A percentile compares a stretch with the other conserved stretches of the same genome.
Conservation (phyloP, 768 basidiomycete genomes). For the Panaeolus cyanescens region DNA sequence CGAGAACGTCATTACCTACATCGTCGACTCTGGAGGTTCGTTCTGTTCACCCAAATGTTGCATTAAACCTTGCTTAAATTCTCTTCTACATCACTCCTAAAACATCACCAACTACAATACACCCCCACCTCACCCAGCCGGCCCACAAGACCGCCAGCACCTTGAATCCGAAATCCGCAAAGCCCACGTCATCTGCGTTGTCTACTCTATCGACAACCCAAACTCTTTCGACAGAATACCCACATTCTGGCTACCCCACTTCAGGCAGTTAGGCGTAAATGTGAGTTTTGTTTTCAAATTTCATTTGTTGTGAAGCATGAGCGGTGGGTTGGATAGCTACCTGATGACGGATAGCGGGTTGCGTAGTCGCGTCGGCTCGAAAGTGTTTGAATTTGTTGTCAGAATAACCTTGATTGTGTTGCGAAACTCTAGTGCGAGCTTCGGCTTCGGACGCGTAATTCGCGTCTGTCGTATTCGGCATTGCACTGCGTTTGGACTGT, state of each 20-base stretch:
- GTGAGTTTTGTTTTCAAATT: slow-evolving; percentile 40
- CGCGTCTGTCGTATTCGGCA: background rate
- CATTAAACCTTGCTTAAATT: background rate
- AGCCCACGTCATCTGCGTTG: slow-evolving; percentile 97
- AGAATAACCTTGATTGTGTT: background rate
- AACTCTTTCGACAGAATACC: slow-evolving; percentile 97
- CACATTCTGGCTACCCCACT: slow-evolving; percentile 96
- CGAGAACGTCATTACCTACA: slow-evolving; percentile 97
- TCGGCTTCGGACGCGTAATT: background rate
- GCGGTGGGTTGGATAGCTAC: background rate
- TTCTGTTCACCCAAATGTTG: slow-evolving; percentile 17
- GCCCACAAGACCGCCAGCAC: slow-evolving; percentile 82
- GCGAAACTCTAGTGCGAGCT: background rate
- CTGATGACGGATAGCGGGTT: background rate
- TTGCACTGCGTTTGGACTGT: background rate
- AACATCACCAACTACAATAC: background rate
- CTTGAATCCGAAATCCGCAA: slow-evolving; percentile 95
- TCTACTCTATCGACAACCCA: slow-evolving; percentile 96
- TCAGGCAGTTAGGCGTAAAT: slow-evolving; percentile 94
- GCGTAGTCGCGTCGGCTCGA: background rate
- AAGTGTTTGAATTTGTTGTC: background rate
- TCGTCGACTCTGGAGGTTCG: slow-evolving; percentile 95
- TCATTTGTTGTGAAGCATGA: background rate
- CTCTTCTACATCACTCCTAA: background rate
- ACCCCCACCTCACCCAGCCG: slow-evolving; percentile 48